Conservation (phyloP, 306 rosid species). For the Vachellia collinsii region DNA sequence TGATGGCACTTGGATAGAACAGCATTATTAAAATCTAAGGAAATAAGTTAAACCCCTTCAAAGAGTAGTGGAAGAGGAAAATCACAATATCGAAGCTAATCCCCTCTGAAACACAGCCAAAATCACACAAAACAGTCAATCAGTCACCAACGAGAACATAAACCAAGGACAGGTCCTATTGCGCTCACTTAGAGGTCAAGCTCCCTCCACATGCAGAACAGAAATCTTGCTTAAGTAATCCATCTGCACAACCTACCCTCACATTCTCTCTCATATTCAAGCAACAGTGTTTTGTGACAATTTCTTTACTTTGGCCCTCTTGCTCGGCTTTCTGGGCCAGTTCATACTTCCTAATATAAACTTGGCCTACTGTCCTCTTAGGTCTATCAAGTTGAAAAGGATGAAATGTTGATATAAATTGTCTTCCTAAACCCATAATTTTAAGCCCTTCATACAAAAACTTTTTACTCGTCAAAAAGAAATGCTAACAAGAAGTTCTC, state of each 20-base stretch:
- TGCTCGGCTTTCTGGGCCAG: neutral
- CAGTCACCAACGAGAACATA: neutral
- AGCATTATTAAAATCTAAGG: neutral
- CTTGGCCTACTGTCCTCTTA: neutral
- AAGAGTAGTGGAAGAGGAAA: neutral
- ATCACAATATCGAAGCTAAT: neutral
- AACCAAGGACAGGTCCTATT: neutral
- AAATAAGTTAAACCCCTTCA: neutral
- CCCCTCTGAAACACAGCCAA: neutral
- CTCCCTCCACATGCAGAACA: neutral
- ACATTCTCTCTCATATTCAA: neutral
- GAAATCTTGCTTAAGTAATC: neutral
- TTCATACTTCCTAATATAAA: no score
- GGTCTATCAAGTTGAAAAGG: neutral
- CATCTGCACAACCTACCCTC: neutral
- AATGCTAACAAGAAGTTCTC: slow-evolving; percentile 5
- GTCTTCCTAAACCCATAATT: neutral
- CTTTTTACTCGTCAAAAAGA: neutral
- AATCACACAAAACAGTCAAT: neutral
- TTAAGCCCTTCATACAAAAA: neutral
- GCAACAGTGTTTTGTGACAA: neutral
- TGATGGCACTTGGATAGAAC: neutral
- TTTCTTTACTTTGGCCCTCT: neutral
- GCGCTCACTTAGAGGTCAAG: neutral
- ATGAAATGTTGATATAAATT: neutral